Base-by-base conservation (phyloP, 1,139 yeast species). In the Geotrichum klebahnii region DNA sequence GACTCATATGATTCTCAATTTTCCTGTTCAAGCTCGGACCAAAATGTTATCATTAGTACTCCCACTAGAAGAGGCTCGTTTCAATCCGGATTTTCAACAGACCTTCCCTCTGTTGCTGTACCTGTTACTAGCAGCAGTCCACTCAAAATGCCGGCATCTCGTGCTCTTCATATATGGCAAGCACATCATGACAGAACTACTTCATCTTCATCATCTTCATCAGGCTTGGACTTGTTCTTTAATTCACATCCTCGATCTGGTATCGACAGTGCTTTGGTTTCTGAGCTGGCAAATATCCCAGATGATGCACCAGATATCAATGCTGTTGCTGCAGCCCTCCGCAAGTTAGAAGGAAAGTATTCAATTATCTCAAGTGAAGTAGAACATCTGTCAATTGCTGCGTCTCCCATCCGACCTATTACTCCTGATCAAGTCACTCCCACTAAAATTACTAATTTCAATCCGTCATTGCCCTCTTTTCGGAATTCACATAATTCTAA, bases 281-380 rank as follows among this genome's bases (percentile, higher is more conserved):
- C 63, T 2, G 57, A 58, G 38, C 50, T 61, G 36, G 90, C 92
- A 0, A 83, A 84, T 2, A 81, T 88, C 44, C 90, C 96, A 0
- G 96, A 88, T 63, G 90, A 83, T 53, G 72, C 82, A 0, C 71
- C 77, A 42, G 79, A 75, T 35, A 81, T 78, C 26, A 81, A 81
- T 63, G 96, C 96, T 0, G 73, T 89, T n/a, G 78, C 76, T 51
- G 79, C 80, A 49, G 92, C 97, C 0, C 71, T 89, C 55, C 73
- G 75, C 63, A 87, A 85, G 65, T 70, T 89, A 28, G 95, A 86
- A 66, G 97, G 96, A 0, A 79, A n/a, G n/a, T n/a, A n/a, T n/a
- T n/a, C n/a, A n/a, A n/a, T n/a, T n/a, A n/a, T n/a, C 75, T 36
- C 75, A 56, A 38, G 51, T 47, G 12, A 58, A 57, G 48, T 48